Evolutionary conservation across 257 asterid species (phyloP).

Genomic region (Oldenlandia corymbosa): DNA sequence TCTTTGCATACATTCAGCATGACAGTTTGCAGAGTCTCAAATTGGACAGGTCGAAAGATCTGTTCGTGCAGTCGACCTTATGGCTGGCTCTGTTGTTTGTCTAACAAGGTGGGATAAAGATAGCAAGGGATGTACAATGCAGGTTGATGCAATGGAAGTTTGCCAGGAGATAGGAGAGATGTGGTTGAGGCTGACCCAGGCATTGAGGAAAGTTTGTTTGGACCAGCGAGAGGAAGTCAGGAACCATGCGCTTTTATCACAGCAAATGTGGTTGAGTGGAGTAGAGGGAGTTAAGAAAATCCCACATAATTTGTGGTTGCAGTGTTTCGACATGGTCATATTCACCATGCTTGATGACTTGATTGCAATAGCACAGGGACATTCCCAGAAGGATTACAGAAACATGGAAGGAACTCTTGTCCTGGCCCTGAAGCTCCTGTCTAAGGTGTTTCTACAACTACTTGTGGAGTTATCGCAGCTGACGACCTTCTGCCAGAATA

Average conservation of each 20-base stretch:
- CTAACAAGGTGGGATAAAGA: constrained; percentile 7
- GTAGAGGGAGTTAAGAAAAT: constrained; percentile 12
- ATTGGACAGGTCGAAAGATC: no score
- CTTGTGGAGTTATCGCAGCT: constrained; percentile 47
- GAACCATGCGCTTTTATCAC: not conserved
- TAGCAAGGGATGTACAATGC: not conserved
- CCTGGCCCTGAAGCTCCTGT: constrained; percentile 59
- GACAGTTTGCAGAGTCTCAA: no score
- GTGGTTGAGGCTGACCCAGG: no score
- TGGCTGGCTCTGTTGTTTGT: no score
- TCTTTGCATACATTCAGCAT: no score
- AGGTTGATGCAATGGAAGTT: no score
- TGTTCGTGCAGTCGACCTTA: no score
- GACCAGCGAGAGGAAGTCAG: no score
- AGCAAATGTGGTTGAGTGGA: constrained; percentile 2
- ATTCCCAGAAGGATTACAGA: constrained; percentile 63
- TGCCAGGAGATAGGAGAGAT: not conserved
- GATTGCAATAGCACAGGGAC: constrained; percentile 50
- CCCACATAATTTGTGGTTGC: constrained; percentile 13
- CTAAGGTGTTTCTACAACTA: constrained; percentile 58
- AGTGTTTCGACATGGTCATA: constrained; percentile 63
- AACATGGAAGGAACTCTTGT: constrained; percentile 69
- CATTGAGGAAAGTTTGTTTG: no score
- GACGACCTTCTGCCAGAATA: constrained; percentile 54
- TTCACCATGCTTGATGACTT: constrained; percentile 74